Conservation (phyloP, 2,329 filamentous ascomycete species). For the Colletotrichum lupini region DNA sequence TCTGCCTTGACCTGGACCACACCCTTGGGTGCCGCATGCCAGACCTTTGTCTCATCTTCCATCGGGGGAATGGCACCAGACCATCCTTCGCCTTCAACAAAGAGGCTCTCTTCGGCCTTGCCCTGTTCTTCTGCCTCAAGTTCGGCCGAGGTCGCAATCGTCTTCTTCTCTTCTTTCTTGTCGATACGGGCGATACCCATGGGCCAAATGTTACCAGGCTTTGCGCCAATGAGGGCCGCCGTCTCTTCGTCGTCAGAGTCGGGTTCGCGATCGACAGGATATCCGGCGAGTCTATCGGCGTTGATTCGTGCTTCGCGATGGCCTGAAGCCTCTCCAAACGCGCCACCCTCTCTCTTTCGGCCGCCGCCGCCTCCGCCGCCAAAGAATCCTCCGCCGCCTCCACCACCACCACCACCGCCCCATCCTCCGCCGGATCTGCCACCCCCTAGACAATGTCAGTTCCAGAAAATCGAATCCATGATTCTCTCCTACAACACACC, state of each 20-base stretch:
- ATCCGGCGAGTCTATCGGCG: slow-evolving; percentile 63
- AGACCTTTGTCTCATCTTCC: slow-evolving; percentile 52
- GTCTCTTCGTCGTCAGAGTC: slow-evolving; percentile 40
- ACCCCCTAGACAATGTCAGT: slow-evolving; percentile 34
- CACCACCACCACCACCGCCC: slow-evolving; percentile 34
- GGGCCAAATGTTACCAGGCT: slow-evolving; percentile 52
- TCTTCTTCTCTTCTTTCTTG: slow-evolving; percentile 64
- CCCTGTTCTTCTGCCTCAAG: slow-evolving; percentile 65
- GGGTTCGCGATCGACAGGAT: slow-evolving; percentile 45
- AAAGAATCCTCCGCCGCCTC: slow-evolving; percentile 41
- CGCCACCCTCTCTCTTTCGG: slow-evolving; percentile 48
- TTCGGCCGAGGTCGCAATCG: slow-evolving; percentile 67
- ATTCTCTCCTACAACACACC: slow-evolving; percentile 7
- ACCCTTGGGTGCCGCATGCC: slow-evolving; percentile 53
- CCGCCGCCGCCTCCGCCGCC: slow-evolving; percentile 39
- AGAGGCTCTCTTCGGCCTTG: slow-evolving; percentile 58
- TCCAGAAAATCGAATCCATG: too few relatives aligned
- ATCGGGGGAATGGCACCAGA: slow-evolving; percentile 40
- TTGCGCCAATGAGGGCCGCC: slow-evolving; percentile 30
- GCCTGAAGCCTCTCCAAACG: slow-evolving; percentile 50
- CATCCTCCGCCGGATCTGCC: slow-evolving; percentile 29
- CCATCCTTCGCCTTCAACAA: slow-evolving; percentile 51
- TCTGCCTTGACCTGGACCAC: slow-evolving; percentile 57
- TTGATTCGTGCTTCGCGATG: slow-evolving; percentile 63
- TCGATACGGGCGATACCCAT: slow-evolving; percentile 67